Evolutionary conservation across 768 basidiomycete species (phyloP).

Genomic region (Pulveroboletus sp.): DNA sequence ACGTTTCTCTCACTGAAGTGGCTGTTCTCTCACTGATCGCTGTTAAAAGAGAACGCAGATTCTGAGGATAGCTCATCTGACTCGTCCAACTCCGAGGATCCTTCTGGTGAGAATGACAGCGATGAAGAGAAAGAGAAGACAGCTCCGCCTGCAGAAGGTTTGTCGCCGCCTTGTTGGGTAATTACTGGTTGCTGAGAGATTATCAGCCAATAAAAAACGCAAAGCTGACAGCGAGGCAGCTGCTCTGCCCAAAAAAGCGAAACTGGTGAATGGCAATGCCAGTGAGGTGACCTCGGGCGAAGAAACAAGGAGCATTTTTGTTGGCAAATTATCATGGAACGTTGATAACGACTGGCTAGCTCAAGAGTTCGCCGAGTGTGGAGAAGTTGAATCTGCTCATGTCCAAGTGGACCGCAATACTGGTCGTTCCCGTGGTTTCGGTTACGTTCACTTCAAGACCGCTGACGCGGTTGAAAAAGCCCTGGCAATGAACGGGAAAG

Average conservation of each 20-base stretch:
- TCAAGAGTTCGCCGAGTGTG: conserved; percentile 84
- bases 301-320: conserved; percentile 75
- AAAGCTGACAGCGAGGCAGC: conserved; percentile 68
- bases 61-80: conserved; percentile 7
- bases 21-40: neutral
- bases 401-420: conserved; percentile 83
- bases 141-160: conserved; percentile 38
- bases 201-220: conserved; percentile 55
- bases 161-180: conserved; percentile 4
- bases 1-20: neutral
- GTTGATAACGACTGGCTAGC: conserved; percentile 95
- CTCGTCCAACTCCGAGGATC: conserved; percentile 9
- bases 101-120: conserved; percentile 10
- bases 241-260: conserved; percentile 77
- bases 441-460: conserved; percentile 76
- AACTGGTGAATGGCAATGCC: conserved; percentile 56
- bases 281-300: conserved; percentile 35
- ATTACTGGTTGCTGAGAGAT: conserved; percentile 2
- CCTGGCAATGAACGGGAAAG: conserved; percentile 73
- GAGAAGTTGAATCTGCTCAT: conserved; percentile 86
- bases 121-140: conserved; percentile 2
- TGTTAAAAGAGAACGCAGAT: neutral
- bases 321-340: conserved; percentile 93
- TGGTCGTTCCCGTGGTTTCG: conserved; percentile 83
- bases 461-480: conserved; percentile 77